These are phyloP conservation scores for Beta vulgaris DNA, from an alignment of 148 eudicot species.

Conservation along the genomic window DNA sequence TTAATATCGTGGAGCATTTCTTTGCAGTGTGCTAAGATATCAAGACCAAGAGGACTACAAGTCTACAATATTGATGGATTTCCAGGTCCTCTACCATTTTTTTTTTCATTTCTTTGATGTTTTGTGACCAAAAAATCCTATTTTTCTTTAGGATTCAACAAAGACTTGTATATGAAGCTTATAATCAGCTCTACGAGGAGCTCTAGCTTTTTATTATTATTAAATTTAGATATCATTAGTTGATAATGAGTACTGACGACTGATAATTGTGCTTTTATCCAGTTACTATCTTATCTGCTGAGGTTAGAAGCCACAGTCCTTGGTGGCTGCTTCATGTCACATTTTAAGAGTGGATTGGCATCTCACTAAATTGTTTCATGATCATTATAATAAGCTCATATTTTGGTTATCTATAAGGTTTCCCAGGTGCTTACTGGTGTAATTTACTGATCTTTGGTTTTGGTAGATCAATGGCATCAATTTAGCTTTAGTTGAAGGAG, in stretches of 20 bases:
- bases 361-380: not conserved
- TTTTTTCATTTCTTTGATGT: not conserved
- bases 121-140: not conserved
- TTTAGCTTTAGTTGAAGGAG: constrained; percentile 61
- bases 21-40: constrained; percentile 68
- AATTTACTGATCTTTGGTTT: constrained; percentile 15
- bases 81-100: constrained; percentile 40
- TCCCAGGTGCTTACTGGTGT: not conserved
- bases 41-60: constrained; percentile 35
- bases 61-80: constrained; percentile 51
- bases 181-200: not conserved
- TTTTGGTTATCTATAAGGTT: not conserved
- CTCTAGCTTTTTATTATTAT: not conserved
- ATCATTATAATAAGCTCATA: not conserved
- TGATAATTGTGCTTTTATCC: not conserved
- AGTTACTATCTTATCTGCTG: not conserved
- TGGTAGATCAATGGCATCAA: constrained; percentile 64
- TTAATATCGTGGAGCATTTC: not conserved
- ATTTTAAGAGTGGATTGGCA: too few species aligned
- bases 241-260: not conserved
- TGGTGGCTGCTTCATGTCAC: not conserved
- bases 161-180: not conserved
- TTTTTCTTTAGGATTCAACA: not conserved
- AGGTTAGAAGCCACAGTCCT: too few species aligned
- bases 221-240: not conserved